These are phyloP conservation scores for Schizosaccharomyces versatilis DNA, from an alignment of 1,139 yeast genomes.

Conservation along the genomic window DNA sequence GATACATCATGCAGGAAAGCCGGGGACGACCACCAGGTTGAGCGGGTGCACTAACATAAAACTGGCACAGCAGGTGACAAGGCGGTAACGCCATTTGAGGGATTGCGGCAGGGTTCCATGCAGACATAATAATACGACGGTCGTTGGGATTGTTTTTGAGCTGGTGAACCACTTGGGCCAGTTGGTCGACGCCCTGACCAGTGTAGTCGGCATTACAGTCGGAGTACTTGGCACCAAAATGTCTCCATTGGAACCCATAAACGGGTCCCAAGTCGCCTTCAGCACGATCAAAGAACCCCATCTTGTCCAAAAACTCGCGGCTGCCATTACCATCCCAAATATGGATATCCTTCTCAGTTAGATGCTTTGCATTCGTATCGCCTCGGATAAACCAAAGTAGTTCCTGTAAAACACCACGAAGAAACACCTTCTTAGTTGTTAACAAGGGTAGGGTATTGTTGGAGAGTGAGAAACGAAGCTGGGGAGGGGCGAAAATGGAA, in stretches of 20 bases:
- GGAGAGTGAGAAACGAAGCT: conserved; percentile 55
- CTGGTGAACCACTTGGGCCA: conserved; percentile 55
- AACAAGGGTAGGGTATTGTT: conserved; percentile 61
- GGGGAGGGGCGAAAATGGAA: conserved; percentile 88
- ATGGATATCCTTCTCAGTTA: conserved; percentile 64
- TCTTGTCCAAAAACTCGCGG: conserved; percentile 61
- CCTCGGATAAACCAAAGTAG: conserved; percentile 84
- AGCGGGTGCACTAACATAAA: conserved; percentile 63
- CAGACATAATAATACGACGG: conserved; percentile 78
- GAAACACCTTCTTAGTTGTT: conserved; percentile 81
- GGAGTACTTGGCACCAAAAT: conserved; percentile 77
- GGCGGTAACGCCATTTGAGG: conserved; percentile 92
- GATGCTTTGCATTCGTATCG: conserved; percentile 61
- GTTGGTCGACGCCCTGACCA: conserved; percentile 78
- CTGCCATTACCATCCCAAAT: conserved; percentile 99
- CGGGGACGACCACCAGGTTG: conserved; percentile 18
- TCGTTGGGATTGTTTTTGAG: conserved; percentile 79
- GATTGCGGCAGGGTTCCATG: conserved; percentile 97
- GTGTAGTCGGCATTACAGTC: conserved; percentile 74
- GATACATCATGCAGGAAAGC: conserved; percentile 73
- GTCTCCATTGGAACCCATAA: conserved; percentile 98
- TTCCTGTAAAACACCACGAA: conserved; percentile 69
- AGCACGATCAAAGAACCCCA: conserved; percentile 59
- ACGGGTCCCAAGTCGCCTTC: conserved; percentile 96
- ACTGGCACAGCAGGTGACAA: conserved; percentile 89